Conservation (phyloP, 2,329 filamentous ascomycete species). For the Colletotrichum spaethianum region DNA sequence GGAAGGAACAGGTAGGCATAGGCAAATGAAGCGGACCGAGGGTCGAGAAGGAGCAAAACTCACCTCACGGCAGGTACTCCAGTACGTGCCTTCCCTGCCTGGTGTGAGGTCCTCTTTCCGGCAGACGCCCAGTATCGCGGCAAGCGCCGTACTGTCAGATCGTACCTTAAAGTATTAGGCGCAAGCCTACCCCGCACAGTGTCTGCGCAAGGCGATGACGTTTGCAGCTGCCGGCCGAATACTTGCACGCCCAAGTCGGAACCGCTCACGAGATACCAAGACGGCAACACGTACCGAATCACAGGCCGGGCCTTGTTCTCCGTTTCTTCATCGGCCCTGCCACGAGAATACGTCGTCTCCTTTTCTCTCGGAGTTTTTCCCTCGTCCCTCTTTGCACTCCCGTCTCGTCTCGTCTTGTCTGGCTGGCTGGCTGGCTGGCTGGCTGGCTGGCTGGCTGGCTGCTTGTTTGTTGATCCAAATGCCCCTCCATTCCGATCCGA, state of each 20-base stretch:
- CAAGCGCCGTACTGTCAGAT: conserved; percentile 36
- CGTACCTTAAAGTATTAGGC: conserved; percentile 14
- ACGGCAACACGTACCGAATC: conserved; percentile 30
- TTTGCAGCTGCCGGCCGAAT: conserved; percentile 24
- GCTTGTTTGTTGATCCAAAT: background rate
- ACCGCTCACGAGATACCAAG: conserved; percentile 25
- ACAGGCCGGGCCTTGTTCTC: conserved; percentile 24
- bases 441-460: no score
- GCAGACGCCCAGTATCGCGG: conserved; percentile 35
- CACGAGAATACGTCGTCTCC: conserved; percentile 11
- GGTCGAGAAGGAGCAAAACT: background rate
- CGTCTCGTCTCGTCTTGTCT: background rate
- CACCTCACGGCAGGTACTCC: background rate
- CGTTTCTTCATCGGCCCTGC: conserved; percentile 35
- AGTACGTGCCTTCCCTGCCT: background rate
- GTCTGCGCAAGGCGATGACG: conserved; percentile 34
- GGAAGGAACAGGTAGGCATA: background rate
- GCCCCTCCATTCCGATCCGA: background rate
- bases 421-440: no score
- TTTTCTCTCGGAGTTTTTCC: conserved; percentile 15
- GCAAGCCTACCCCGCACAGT: conserved; percentile 27
- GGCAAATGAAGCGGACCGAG: background rate
- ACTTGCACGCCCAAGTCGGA: conserved; percentile 9
- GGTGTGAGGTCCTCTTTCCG: conserved; percentile 15
- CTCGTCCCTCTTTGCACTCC: background rate